Evolutionary conservation across 345 rosid genomes (phyloP), one percentile per base, ranked within the genome.

Genomic region (Xanthoceras sorbifolium): DNA sequence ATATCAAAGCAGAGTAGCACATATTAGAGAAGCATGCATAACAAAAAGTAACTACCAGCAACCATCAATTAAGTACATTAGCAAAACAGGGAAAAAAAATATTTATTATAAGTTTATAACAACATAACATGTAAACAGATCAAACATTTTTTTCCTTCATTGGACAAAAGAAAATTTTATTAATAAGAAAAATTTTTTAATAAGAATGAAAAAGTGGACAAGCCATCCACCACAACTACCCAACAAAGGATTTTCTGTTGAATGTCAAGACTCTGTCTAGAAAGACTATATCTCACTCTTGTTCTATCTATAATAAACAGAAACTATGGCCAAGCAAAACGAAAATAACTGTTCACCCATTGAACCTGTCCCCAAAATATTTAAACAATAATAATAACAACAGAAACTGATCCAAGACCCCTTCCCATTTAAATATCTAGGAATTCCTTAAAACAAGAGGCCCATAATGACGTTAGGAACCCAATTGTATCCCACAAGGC

Each of bases 1-100:
- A 31, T 65, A 64, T 72, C 20, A 48, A 65, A 70, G 36, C 59
- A 44, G 59, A 69, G 65, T 22, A 25, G 48, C 65, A 32, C 32
- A 54, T n/a, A n/a, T n/a, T n/a, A n/a, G n/a, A n/a, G n/a, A n/a
- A n/a, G n/a, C n/a, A n/a, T n/a, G n/a, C n/a, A n/a, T 3, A 25
- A 61, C 31, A 26, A 36, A 70, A 54, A 66, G 34, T 18, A 65
- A 67, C 32, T 64, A 44, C 23, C 26, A 14, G 57, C 55, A 44
- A 40, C 12, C 36, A 72, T 25, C 44, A 40, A 18, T 42, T 29
- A 73, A 61, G 42, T 28, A 26, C 59, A 61, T 10, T 10, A 8
- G 14, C n/a, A 62, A 48, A 73, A 62, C 25, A 44, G 15, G n/a
- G 23, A 14, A 31, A 10, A n/a, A n/a, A n/a, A n/a, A n/a, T n/a